These are phyloP conservation scores for Hypoxylon sp. DNA, from an alignment of 2,329 filamentous ascomycete genomes.

Conservation along the genomic window DNA sequence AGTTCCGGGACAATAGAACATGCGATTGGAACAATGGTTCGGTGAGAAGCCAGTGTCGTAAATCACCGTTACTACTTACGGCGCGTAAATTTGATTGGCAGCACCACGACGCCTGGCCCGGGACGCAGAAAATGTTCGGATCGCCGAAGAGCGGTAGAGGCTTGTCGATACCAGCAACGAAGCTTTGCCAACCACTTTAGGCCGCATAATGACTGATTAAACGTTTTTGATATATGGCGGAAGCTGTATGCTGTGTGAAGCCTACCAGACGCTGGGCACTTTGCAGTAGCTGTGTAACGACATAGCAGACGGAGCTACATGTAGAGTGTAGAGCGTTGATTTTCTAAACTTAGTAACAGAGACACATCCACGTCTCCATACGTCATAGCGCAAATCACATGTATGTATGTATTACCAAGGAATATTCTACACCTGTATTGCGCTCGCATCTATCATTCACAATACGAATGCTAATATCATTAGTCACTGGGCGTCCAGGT, in stretches of 20 bases:
- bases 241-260: neutral
- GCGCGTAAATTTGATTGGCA: conserved; percentile 59
- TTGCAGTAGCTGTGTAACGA: neutral
- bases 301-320: neutral
- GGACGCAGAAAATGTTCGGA: conserved; percentile 52
- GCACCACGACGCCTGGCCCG: conserved; percentile 46
- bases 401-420: neutral
- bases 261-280: neutral
- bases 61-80: conserved; percentile 55
- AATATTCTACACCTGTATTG: neutral
- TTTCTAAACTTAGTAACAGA: neutral
- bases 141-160: conserved; percentile 11
- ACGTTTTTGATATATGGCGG: neutral
- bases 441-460: neutral
- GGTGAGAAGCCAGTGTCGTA: neutral
- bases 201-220: conserved; percentile 14
- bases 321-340: neutral
- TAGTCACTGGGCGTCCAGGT: too few species aligned
- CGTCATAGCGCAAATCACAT: neutral
- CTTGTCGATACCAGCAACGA: conserved; percentile 27
- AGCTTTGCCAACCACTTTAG: conserved; percentile 12
- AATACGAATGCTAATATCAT: neutral
- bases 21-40: too few species aligned
- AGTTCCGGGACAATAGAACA: conserved; percentile 4
- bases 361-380: neutral